Conservation (phyloP, 805 yeast genomes). For the Candida insectalens region DNA sequence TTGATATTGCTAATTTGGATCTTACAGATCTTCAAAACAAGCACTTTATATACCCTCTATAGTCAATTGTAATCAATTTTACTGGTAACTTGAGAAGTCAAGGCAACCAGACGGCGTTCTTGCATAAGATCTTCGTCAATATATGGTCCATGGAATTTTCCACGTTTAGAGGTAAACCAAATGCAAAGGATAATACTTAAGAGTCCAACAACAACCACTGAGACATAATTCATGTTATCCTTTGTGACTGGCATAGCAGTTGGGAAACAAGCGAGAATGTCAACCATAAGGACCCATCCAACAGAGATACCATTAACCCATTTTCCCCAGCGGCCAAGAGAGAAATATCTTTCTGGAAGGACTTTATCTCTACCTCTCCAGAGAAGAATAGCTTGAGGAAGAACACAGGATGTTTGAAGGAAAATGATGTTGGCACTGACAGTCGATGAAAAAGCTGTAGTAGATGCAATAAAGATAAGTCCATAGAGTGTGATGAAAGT, state of each 20-base stretch:
- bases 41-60: constrained; percentile 40
- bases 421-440: background rate
- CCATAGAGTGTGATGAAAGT: background rate
- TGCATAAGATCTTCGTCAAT: background rate
- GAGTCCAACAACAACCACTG: background rate
- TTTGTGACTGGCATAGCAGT: background rate
- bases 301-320: background rate
- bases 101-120: background rate
- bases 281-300: background rate
- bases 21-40: constrained; percentile 45
- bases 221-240: background rate
- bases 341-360: background rate
- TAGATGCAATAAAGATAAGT: background rate
- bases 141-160: background rate
- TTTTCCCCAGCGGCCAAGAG: background rate
- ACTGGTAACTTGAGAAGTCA: too few species aligned
- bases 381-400: background rate
- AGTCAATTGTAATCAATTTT: constrained; percentile 6
- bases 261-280: background rate
- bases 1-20: constrained; percentile 37
- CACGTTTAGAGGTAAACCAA: background rate
- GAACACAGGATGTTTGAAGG: background rate
- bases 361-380: background rate
- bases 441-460: background rate
- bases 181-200: background rate